Evolutionary conservation across 352 stramenopile genomes (phyloP).

Genomic region (Thalassiosira gravida): DNA sequence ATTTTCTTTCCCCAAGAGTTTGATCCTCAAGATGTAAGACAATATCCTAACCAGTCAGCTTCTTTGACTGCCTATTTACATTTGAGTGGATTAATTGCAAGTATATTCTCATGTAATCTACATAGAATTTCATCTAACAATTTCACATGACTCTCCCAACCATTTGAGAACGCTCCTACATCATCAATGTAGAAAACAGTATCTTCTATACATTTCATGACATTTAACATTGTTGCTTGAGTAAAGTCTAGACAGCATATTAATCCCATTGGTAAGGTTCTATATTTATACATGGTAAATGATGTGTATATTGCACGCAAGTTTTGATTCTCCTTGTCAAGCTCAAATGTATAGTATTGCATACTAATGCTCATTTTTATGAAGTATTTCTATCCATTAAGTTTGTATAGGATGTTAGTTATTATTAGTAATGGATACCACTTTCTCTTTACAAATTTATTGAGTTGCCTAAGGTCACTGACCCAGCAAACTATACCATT

Average conservation of each 20-base stretch:
- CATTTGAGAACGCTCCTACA: constrained; percentile 45
- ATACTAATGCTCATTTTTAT: constrained; percentile 59
- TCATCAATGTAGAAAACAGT: constrained; percentile 58
- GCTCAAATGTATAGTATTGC: constrained; percentile 62
- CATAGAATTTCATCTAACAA: constrained; percentile 23
- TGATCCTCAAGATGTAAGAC: constrained; percentile 39
- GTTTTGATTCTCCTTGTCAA: constrained; percentile 43
- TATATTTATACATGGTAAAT: constrained; percentile 54
- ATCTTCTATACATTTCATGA: constrained; percentile 22
- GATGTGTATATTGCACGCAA: constrained; percentile 49
- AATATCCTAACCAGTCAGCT: constrained; percentile 61
- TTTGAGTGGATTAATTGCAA: constrained; percentile 57
- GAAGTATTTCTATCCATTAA: constrained; percentile 36
- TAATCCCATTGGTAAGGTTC: constrained; percentile 57
- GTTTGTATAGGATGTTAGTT: constrained; percentile 59
- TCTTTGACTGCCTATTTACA: constrained; percentile 62
- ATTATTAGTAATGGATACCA: constrained; percentile 66
- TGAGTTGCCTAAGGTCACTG: constrained; percentile 60
- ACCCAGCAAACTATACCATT: constrained; percentile 57
- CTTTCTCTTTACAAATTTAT: constrained; percentile 44
- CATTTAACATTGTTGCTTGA: constrained; percentile 56
- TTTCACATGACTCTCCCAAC: constrained; percentile 38
- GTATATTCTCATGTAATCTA: constrained; percentile 30
- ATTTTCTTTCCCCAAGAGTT: constrained; percentile 65
- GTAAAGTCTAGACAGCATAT: constrained; percentile 43